Base-by-base conservation (phyloP, 2,329 filamentous ascomycete genomes). In the Paecilomyces dactylethromorphus region DNA sequence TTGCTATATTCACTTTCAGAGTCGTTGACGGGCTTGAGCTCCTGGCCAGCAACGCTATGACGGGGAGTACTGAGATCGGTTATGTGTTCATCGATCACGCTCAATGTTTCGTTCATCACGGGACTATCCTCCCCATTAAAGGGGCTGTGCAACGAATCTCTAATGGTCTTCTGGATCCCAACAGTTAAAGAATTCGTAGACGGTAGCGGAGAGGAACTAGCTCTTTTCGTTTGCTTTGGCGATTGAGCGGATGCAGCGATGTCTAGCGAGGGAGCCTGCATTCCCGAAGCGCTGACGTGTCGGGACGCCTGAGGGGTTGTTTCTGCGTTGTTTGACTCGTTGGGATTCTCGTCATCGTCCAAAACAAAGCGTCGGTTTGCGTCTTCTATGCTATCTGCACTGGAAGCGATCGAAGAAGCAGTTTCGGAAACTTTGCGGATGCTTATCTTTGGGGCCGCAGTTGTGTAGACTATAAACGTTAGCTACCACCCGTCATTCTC, bases 21-120 rank as follows among this genome's bases (percentile, higher is more conserved):
- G 72, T 95, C 91, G 62, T 86, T 91, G 51, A 81, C 81, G 68
- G 64, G 84, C 78, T 63, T 87, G 72, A 64, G 66, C 31, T 78
- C 77, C 54, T 84, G 82, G 21, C 72, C 69, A 52, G 77, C 66
- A 58, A 82, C 62, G 68, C 80, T 82, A 61, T 84, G 82, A 24
- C 83, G 80, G 57, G 84, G 84, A 5, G 81, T 85, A 70, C 81
- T 83, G 77, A 97, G 84, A 71, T 96, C 90, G 50, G 91, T 96
- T 66, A 97, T 96, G 71, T 97, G 93, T 75, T 97, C 93, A 72
- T 97, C 89, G 68, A 97, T 97, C 59, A 97, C 93, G 69, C 92
- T 96, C 56, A 97, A 78, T 0, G 93, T 97, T 73, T 97, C 92
- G 71, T 92, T 92, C 80, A 97, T 89, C 55, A 97, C 92, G 11